Conservation (phyloP, 805 yeast genomes). For the Ogataea polymorpha region DNA sequence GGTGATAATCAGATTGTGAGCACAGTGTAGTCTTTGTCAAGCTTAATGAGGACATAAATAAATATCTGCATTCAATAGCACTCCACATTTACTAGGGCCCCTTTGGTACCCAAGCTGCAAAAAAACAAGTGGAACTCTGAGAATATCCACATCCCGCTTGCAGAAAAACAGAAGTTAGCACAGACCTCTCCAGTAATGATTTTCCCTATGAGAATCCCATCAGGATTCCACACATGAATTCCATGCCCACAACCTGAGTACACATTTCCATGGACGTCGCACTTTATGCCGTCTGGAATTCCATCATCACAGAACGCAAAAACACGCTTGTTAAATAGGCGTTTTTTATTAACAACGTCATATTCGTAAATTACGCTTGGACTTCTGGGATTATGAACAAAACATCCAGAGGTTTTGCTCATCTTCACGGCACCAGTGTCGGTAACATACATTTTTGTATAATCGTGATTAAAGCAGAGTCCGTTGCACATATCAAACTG, state of each 20-base stretch:
- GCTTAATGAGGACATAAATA: too few relatives aligned
- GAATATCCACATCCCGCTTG: constrained; percentile 11
- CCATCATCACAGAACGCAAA: constrained; percentile 13
- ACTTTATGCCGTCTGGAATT: constrained; percentile 12
- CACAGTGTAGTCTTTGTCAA: too few relatives aligned
- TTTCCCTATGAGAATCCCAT: constrained; percentile 10
- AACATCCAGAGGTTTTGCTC: not conserved
- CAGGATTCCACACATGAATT: constrained; percentile 9
- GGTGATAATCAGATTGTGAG: too few relatives aligned
- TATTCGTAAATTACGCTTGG: constrained; percentile 9
- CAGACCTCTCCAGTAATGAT: constrained; percentile 7
- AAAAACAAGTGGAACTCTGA: constrained; percentile 9
- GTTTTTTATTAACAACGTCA: constrained; percentile 5
- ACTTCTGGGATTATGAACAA: not conserved
- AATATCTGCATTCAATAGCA: not conserved
- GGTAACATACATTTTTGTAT: constrained; percentile 8
- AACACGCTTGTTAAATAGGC: constrained; percentile 4
- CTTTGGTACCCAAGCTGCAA: constrained; percentile 4
- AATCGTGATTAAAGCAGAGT: constrained; percentile 8
- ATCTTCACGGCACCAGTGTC: constrained; percentile 9
- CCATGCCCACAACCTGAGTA: constrained; percentile 13
- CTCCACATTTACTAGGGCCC: constrained; percentile 6
- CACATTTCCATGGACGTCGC: constrained; percentile 8
- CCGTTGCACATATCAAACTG: constrained; percentile 14
- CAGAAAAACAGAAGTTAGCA: constrained; percentile 11